These are phyloP conservation scores for Fremontodendron californicum DNA, from an alignment of 345 rosid genomes.

Conservation along the genomic window DNA sequence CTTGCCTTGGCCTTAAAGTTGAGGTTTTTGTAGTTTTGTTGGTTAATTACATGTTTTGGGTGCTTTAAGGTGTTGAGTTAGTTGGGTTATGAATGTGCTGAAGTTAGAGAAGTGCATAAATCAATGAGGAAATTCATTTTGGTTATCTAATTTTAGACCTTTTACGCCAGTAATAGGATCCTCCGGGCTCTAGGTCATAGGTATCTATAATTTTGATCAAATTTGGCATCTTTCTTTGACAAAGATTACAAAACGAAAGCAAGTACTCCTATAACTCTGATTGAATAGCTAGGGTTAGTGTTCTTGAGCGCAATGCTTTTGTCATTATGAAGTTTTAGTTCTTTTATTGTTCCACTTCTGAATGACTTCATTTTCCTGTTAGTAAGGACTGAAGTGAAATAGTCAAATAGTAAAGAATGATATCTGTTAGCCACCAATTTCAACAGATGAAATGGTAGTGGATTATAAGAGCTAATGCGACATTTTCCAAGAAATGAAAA, in stretches of 20 bases:
- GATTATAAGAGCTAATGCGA: no score
- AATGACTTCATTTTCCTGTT: neutral
- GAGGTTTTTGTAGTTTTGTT: neutral
- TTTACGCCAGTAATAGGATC: neutral
- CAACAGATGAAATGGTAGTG: no score
- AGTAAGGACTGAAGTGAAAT: no score
- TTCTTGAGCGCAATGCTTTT: neutral
- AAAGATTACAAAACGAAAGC: neutral
- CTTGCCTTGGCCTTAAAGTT: neutral
- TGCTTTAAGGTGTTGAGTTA: neutral
- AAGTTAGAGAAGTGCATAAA: neutral
- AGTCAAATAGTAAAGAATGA: no score
- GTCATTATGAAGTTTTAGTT: constrained; percentile 6
- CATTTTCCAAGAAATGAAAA: neutral
- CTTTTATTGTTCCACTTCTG: no score
- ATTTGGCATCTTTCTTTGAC: neutral
- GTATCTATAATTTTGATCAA: neutral
- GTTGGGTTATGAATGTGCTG: neutral
- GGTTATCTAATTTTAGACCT: neutral
- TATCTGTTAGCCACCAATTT: no score
- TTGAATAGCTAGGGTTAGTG: no score
- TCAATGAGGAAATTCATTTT: neutral
- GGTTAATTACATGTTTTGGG: neutral
- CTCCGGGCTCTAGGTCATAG: neutral
- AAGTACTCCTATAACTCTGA: neutral